Evolutionary conservation across 352 stramenopile genomes (phyloP).

Genomic region (Phytophthora quininea): DNA sequence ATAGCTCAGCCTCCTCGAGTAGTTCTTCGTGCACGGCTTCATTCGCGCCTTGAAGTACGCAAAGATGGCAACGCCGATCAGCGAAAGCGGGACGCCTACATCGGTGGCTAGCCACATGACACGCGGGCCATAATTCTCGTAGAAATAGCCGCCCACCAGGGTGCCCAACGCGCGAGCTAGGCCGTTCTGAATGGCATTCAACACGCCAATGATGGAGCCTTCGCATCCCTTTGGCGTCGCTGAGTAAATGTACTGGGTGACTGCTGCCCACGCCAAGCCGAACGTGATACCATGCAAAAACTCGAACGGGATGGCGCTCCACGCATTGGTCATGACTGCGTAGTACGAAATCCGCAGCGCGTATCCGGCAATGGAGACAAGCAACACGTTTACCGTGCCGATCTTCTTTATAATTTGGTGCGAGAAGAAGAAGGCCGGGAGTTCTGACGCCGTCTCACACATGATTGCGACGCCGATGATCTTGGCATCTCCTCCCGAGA

Average conservation of each 20-base stretch:
- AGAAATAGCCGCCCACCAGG: slow-evolving; percentile 73
- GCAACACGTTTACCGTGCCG: slow-evolving; percentile 63
- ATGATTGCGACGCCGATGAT: slow-evolving; percentile 54
- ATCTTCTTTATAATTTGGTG: slow-evolving; percentile 62
- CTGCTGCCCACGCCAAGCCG: slow-evolving; percentile 63
- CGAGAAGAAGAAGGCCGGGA: slow-evolving; percentile 78
- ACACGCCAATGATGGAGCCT: slow-evolving; percentile 71
- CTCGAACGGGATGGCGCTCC: slow-evolving; percentile 74
- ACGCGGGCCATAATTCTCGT: slow-evolving; percentile 61
- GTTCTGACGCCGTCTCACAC: slow-evolving; percentile 62
- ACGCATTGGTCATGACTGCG: slow-evolving; percentile 68
- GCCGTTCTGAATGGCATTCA: slow-evolving; percentile 75
- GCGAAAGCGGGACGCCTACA: slow-evolving; percentile 64
- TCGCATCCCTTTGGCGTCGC: slow-evolving; percentile 57
- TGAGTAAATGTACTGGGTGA: slow-evolving; percentile 73
- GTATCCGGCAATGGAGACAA: slow-evolving; percentile 57
- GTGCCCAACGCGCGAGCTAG: slow-evolving; percentile 61
- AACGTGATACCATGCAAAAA: slow-evolving; percentile 77
- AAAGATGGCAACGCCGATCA: slow-evolving; percentile 59
- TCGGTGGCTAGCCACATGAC: slow-evolving; percentile 70
- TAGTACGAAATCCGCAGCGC: slow-evolving; percentile 67
- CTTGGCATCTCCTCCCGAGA: slow-evolving; percentile 60
- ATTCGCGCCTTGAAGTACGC: slow-evolving; percentile 52
- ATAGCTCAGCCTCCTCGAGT: slow-evolving; percentile 30
- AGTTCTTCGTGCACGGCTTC: slow-evolving; percentile 38